A percentile compares a stretch with the other conserved stretches of the same genome.
Evolutionary conservation across 2,329 filamentous ascomycete species (phyloP).

Genomic region (Penicillium concentricum): DNA sequence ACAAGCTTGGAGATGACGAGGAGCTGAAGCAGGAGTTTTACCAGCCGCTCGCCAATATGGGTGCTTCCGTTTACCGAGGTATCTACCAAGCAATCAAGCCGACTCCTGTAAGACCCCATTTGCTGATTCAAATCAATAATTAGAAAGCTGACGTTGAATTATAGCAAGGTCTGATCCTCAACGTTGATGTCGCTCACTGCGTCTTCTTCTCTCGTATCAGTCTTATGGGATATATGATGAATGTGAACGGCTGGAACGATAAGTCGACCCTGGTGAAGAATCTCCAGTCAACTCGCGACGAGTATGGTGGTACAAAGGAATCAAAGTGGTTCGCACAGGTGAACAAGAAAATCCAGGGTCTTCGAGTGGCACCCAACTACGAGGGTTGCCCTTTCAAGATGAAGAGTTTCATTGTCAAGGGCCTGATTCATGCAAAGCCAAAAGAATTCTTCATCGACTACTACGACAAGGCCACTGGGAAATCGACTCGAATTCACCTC

Average conservation of each 20-base stretch:
- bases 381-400: conserved; percentile 32
- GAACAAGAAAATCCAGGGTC: conserved; percentile 31
- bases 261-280: conserved; percentile 30
- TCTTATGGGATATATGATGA: conserved; percentile 37
- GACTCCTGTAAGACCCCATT: conserved; percentile 53
- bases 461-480: conserved; percentile 41
- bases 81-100: conserved; percentile 83
- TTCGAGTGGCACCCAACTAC: conserved; percentile 41
- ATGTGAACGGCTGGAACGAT: conserved; percentile 33
- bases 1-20: conserved; percentile 48
- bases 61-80: conserved; percentile 79
- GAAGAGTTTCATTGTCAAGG: conserved; percentile 52
- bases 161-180: conserved; percentile 70
- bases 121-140: neutral
- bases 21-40: conserved; percentile 51
- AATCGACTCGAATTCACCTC: conserved; percentile 55
- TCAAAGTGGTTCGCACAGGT: conserved; percentile 6
- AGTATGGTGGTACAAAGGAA: conserved; percentile 25
- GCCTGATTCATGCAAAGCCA: conserved; percentile 46
- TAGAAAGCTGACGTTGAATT: conserved; percentile 7
- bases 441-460: conserved; percentile 44
- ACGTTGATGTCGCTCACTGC: conserved; percentile 87
- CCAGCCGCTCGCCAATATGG: conserved; percentile 35
- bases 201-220: conserved; percentile 71
- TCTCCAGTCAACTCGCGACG: conserved; percentile 24